phyloP scores from a whole-genome alignment of 805 yeast species.

The Saccharomyces mikatae region DNA sequence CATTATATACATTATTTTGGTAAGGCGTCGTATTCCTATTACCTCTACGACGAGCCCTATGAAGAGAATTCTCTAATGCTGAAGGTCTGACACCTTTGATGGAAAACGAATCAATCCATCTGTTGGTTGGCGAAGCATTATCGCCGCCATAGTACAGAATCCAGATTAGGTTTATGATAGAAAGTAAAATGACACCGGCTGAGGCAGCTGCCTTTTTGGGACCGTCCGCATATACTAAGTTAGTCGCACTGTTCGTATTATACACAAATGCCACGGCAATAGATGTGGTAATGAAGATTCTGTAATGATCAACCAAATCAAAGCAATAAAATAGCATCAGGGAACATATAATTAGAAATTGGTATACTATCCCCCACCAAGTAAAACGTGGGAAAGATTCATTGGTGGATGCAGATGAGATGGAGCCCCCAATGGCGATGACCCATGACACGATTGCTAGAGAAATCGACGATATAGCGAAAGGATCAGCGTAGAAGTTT shows the following conservation, averaged over 20 bases:
- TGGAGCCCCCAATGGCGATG: slow-evolving; percentile 80
- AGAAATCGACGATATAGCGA: slow-evolving; percentile 73
- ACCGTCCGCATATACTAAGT: slow-evolving; percentile 59
- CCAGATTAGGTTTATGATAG: slow-evolving; percentile 81
- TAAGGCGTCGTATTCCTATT: neutral
- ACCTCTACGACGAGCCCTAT: slow-evolving; percentile 22
- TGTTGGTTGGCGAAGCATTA: slow-evolving; percentile 77
- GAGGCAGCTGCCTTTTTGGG: slow-evolving; percentile 77
- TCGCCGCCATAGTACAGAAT: slow-evolving; percentile 85
- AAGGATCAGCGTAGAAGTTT: slow-evolving; percentile 72
- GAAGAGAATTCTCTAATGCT: slow-evolving; percentile 21
- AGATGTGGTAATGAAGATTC: slow-evolving; percentile 36
- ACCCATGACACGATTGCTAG: slow-evolving; percentile 77
- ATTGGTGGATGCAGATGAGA: slow-evolving; percentile 39
- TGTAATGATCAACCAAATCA: slow-evolving; percentile 63
- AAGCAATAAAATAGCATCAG: slow-evolving; percentile 47
- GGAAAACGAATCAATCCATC: slow-evolving; percentile 77
- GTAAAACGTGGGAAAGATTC: slow-evolving; percentile 67
- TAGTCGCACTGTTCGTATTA: slow-evolving; percentile 75
- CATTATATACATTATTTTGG: slow-evolving; percentile 4
- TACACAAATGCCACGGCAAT: slow-evolving; percentile 69
- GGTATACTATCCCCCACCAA: slow-evolving; percentile 94
- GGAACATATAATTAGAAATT: slow-evolving; percentile 50
- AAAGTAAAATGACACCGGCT: slow-evolving; percentile 80
- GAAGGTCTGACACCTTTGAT: slow-evolving; percentile 41